phyloP scores from a whole-genome alignment of 257 asterid genomes.

The Voacanga thouarsii region DNA sequence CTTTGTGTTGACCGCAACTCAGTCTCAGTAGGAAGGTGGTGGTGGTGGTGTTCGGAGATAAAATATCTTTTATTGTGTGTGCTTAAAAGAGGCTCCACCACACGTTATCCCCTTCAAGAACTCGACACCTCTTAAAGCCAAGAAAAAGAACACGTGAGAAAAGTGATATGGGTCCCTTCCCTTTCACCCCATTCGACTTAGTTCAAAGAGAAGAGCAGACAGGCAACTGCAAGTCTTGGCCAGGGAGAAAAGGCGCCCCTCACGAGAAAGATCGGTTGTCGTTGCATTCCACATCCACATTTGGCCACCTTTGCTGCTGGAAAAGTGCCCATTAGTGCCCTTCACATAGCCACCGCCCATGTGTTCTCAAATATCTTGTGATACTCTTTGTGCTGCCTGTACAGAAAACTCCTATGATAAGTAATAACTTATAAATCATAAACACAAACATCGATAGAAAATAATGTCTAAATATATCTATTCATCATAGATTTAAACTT shows the following conservation, averaged over 20 bases:
- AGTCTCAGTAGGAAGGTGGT: neutral
- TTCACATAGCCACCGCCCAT: neutral
- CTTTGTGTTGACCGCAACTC: too few species aligned
- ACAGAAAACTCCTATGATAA: too few species aligned
- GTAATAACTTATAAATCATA: too few species aligned
- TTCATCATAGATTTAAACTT: too few species aligned
- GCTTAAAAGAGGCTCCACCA: too few species aligned
- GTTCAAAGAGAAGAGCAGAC: neutral
- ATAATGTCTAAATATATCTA: too few species aligned
- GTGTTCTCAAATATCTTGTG: neutral
- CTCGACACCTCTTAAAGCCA: too few species aligned
- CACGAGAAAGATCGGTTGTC: neutral
- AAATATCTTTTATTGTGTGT: too few species aligned
- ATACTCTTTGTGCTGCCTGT: too few species aligned
- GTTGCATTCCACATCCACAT: neutral
- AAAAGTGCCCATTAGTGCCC: too few species aligned
- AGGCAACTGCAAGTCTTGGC: neutral
- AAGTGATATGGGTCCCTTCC: neutral
- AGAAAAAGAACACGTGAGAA: neutral
- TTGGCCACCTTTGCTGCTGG: neutral
- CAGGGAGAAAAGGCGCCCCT: neutral
- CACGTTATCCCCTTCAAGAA: neutral
- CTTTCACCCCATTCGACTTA: neutral
- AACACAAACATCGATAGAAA: too few species aligned
- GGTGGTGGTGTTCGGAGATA: too few species aligned